Evolutionary conservation across 768 basidiomycete species (phyloP), one percentile per base, ranked within the genome.

Genomic region (Lentinula sp.): DNA sequence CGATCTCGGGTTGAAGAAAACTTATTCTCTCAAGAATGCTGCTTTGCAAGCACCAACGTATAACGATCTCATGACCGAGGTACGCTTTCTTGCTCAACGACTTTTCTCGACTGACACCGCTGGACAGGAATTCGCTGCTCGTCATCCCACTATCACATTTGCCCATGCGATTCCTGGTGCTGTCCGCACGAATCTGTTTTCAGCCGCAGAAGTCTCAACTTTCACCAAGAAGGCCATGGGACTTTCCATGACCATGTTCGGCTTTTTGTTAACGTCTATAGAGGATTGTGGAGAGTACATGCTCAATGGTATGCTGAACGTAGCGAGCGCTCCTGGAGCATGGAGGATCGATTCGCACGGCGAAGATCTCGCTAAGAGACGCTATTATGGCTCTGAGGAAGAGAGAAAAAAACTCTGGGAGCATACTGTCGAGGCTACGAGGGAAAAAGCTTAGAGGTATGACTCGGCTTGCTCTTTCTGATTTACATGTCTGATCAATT

Each of bases 111-210:
- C 3, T 28, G 28, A 28, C 28, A 2, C 3, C 28, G 28, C 28
- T 28, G 28, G 28, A 28, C 54, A 78, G 76, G 67, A 68, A 59
- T 74, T 76, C 52, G 66, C 76, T 1, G 61, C 69, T 3, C 68
- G 67, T 18, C 65, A 76, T 48, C 74, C 74, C 2, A 62, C 51
- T 20, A 45, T 77, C 39, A 67, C 71, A 4, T 77, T 79, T 67
- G 67, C 70, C 0, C 78, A 78, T 62, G 67, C 66, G 0, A 66
- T 65, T 52, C 78, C 78, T 0, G 78, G 78, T 12, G 46, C 68
- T 13, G 76, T 78, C 7, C 67, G 69, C 41, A 77, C 78, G 8
- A 35, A 59, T 7, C 57, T 75, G 8, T 49, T 72, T 39, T 61
- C 64, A 43, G n/a, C 52, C 1, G 61, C 64, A 12, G 63, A 65